Evolutionary conservation across 2,329 filamentous ascomycete species (phyloP).

Genomic region (Colletotrichum navitas): DNA sequence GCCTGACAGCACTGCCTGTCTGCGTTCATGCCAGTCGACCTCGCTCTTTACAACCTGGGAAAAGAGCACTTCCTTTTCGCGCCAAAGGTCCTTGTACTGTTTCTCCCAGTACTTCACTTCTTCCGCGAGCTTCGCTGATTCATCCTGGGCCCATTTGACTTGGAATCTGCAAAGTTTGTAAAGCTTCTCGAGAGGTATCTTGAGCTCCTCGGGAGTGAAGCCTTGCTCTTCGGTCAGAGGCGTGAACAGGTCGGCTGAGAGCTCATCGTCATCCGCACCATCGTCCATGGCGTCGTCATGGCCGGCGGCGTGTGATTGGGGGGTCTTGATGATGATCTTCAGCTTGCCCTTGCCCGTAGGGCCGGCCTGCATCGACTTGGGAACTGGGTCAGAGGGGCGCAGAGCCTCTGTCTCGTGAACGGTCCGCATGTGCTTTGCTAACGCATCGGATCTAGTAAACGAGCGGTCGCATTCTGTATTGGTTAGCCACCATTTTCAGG

Average conservation of each 20-base stretch:
- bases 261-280: slow-evolving; percentile 66
- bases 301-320: slow-evolving; percentile 68
- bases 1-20: slow-evolving; percentile 66
- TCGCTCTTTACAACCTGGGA: slow-evolving; percentile 78
- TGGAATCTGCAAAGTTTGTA: slow-evolving; percentile 78
- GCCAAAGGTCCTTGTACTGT: slow-evolving; percentile 78
- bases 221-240: slow-evolving; percentile 67
- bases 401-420: slow-evolving; percentile 97
- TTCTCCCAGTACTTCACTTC: slow-evolving; percentile 77
- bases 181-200: slow-evolving; percentile 69
- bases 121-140: slow-evolving; percentile 71
- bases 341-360: slow-evolving; percentile 64
- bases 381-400: slow-evolving; percentile 81
- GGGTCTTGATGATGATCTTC: slow-evolving; percentile 74
- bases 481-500: slow-evolving; percentile 42
- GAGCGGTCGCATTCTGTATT: slow-evolving; percentile 91
- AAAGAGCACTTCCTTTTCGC: slow-evolving; percentile 83
- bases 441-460: slow-evolving; percentile 94
- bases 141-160: slow-evolving; percentile 78
- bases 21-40: slow-evolving; percentile 72
- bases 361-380: slow-evolving; percentile 73
- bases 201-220: slow-evolving; percentile 75
- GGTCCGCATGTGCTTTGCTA: slow-evolving; percentile 98
- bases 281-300: slow-evolving; percentile 68
- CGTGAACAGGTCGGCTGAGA: slow-evolving; percentile 70